Conservation (phyloP, 78 protist genomes). For the slime mould (Dictyostelium discoideum) region DNA sequence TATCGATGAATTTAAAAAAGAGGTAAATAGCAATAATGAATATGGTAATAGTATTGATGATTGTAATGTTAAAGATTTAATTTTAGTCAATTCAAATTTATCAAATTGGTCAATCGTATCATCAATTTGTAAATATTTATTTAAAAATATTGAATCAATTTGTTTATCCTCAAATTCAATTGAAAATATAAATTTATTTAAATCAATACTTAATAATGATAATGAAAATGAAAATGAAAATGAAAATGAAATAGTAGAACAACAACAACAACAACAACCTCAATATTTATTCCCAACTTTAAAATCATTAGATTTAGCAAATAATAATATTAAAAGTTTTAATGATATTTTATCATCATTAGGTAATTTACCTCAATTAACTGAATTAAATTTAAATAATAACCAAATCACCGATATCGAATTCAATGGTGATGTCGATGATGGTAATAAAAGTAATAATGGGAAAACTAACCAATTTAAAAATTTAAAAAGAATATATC, state of each 20-base stretch:
- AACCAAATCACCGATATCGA: constrained; percentile 1
- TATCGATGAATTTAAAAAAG: neutral
- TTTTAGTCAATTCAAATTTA: neutral
- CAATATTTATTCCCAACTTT: neutral
- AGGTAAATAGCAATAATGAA: neutral
- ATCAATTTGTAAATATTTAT: neutral
- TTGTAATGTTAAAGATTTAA: neutral
- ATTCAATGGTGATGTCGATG: neutral
- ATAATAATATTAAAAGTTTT: constrained; percentile 2
- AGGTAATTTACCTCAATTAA: neutral
- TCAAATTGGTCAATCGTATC: neutral
- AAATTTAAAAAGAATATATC: constrained; percentile 2
- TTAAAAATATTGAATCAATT: neutral
- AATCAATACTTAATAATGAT: too few relatives aligned
- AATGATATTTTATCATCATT: neutral
- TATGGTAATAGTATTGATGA: neutral
- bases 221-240: neutral
- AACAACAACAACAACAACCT: too few relatives aligned
- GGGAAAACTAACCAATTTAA: neutral
- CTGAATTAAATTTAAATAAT: constrained; percentile 34
- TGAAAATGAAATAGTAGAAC: neutral
- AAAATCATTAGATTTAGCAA: neutral
- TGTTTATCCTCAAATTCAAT: neutral
- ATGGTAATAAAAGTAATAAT: too few relatives aligned
- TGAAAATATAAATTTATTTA: neutral